Evolutionary conservation across 441 rosid genomes (phyloP).

Genomic region (Adansonia madagascariensis): DNA sequence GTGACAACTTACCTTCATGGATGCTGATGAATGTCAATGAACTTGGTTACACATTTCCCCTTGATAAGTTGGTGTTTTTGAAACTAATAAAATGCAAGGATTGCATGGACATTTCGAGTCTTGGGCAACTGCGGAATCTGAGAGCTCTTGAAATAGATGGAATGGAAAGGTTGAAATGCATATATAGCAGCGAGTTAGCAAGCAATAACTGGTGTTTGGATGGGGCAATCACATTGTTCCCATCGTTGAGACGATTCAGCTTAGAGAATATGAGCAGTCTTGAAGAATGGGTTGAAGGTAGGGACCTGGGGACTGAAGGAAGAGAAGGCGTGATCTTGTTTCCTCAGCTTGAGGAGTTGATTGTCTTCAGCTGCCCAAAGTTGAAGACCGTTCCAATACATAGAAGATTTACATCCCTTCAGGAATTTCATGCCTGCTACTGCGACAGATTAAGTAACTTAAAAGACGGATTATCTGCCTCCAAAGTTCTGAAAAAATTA

Average conservation of each 20-base stretch:
- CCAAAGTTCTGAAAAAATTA: constrained; percentile 24
- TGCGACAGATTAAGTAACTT: constrained; percentile 1
- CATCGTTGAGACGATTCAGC: constrained; percentile 13
- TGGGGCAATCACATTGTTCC: constrained; percentile 18
- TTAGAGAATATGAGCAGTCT: background rate
- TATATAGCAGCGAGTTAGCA: constrained; percentile 13
- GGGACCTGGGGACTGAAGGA: background rate
- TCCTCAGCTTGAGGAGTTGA: constrained; percentile 33
- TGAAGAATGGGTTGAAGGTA: constrained; percentile 21
- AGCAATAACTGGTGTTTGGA: no score
- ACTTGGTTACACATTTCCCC: background rate
- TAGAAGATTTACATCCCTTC: background rate
- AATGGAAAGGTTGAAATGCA: constrained; percentile 22
- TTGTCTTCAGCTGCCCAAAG: background rate
- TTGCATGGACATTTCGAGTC: constrained; percentile 18
- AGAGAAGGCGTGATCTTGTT: constrained; percentile 6
- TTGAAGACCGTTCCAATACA: constrained; percentile 12
- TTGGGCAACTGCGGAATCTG: constrained; percentile 27
- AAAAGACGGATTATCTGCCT: constrained; percentile 18
- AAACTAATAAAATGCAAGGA: background rate
- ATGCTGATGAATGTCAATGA: background rate
- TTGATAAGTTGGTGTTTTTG: constrained; percentile 23
- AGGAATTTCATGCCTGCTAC: background rate
- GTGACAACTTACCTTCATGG: constrained; percentile 38
- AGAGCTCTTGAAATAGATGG: background rate